Evolutionary conservation across 2,329 filamentous ascomycete species (phyloP).

Genomic region (Helminthosporium solani): DNA sequence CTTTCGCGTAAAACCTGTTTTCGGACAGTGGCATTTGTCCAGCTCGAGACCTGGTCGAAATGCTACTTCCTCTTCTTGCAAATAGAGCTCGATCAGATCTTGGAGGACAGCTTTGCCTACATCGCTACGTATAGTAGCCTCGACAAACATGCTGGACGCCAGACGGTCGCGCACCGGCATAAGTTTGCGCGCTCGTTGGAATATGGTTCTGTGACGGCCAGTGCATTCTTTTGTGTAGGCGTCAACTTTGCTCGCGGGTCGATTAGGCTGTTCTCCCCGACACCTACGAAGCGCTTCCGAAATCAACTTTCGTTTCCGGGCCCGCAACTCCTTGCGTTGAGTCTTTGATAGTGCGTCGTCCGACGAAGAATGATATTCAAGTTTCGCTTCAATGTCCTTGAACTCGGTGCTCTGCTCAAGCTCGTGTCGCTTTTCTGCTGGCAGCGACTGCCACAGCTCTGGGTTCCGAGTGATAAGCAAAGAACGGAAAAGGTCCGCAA

Average conservation of each 20-base stretch:
- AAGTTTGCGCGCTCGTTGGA: slow-evolving; percentile 7
- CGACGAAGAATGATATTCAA: slow-evolving; percentile 11
- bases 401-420: slow-evolving; percentile 14
- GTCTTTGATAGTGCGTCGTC: slow-evolving; percentile 14
- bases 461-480: slow-evolving; percentile 12
- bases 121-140: slow-evolving; percentile 9
- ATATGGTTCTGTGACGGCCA: slow-evolving; percentile 9
- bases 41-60: slow-evolving; percentile 7
- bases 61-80: slow-evolving; percentile 10
- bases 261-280: slow-evolving; percentile 8
- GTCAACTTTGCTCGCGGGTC: slow-evolving; percentile 7
- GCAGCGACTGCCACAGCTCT: slow-evolving; percentile 11
- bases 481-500: slow-evolving; percentile 13
- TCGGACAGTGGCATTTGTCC: slow-evolving; percentile 8
- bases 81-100: slow-evolving; percentile 9
- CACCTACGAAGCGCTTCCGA: slow-evolving; percentile 10
- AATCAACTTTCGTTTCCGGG: slow-evolving; percentile 14
- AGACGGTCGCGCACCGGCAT: slow-evolving; percentile 7
- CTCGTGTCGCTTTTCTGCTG: slow-evolving; percentile 12
- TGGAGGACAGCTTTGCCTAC: slow-evolving; percentile 9
- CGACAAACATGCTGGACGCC: slow-evolving; percentile 7
- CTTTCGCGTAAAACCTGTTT: slow-evolving; percentile 5
- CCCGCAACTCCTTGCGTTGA: slow-evolving; percentile 13
- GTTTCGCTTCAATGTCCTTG: slow-evolving; percentile 13
- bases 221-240: slow-evolving; percentile 9